Evolutionary conservation across 169 alveolate genomes (phyloP), one percentile per base, ranked within the genome.

Genomic region (Eimeria necatrix): DNA sequence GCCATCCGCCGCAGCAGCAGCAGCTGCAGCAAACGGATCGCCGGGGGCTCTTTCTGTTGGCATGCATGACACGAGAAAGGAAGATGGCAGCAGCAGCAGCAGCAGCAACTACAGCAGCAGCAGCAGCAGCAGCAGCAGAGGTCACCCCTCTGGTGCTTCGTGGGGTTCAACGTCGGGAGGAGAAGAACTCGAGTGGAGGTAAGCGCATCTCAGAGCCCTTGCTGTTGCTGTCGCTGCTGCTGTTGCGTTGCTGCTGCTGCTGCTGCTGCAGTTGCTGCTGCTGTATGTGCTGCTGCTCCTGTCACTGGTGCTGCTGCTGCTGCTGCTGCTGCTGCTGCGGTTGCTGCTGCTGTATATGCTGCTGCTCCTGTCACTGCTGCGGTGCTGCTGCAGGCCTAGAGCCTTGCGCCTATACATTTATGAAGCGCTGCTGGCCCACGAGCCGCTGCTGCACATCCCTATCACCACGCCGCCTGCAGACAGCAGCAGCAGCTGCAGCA

Each of bases 401-500:
- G 26, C 56, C 18, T 14, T 81, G 48, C 87, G 94, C 49, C 60
- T 89, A 20, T 60, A 52, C 22, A 73, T 89, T 64, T 89, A 89
- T 20, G 94, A 89, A 78, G 94, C 94, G 20, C 88, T 89, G 52
- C 88, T 89, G 24, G 56, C 89, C 64, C 94, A 89, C 61, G 94
- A 48, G 46, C 94, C 94, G 74, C 64, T 89, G 78, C 89, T 51
- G 71, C 89, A 80, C 71, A 22, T 80, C 20, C 89, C 70, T 52
- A 68, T 52, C 70, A 16, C 89, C 51, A 7, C 49, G 46, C 53
- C 22, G 61, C 0, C 64, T 8, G 64, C 61, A 14, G 12, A 64
- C 64, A 76, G 61, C 83, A 71, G 83, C 83, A 32, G 83, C 83
- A 71, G 49, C 51, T n/a, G 18, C 46, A 32, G 52, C 83, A 74